phyloP scores from a whole-genome alignment of 129 eudicot genomes.

The Pulicaria dysenterica region DNA sequence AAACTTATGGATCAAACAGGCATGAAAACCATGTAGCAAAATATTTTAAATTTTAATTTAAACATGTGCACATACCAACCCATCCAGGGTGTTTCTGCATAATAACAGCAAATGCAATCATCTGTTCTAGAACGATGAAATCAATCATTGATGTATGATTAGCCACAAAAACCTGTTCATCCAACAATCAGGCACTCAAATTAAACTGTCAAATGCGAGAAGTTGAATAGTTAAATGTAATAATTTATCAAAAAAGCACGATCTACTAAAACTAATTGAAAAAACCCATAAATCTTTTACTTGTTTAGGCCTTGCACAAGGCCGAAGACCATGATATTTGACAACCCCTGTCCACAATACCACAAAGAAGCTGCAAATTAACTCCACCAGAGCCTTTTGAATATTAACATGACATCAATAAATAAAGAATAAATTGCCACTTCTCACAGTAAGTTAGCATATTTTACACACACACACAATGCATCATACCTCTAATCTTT shows the following conservation, averaged over 20 bases:
- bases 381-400: slow-evolving; percentile 87
- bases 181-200: neutral
- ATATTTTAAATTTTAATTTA: no score
- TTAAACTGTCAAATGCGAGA: slow-evolving; percentile 11
- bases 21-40: no score
- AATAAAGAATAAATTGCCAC: neutral
- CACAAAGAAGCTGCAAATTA: slow-evolving; percentile 94
- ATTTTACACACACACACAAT: no score
- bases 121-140: slow-evolving; percentile 89
- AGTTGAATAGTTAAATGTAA: slow-evolving; percentile 10
- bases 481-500: slow-evolving; percentile 76
- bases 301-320: slow-evolving; percentile 93
- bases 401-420: no score
- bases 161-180: slow-evolving; percentile 91
- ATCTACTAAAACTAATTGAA: neutral
- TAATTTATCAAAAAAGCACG: slow-evolving; percentile 12
- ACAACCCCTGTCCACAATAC: slow-evolving; percentile 99
- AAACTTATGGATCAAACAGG: no score
- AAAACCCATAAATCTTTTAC: slow-evolving; percentile 28
- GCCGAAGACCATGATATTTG: slow-evolving; percentile 96
- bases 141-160: slow-evolving; percentile 99
- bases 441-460: neutral
- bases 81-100: slow-evolving; percentile 99
- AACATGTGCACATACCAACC: slow-evolving; percentile 69
- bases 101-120: slow-evolving; percentile 98